Percentiles rank a stretch among this genome's conserved stretches.
These are phyloP conservation scores for Umbellularia californica DNA, from an alignment of 164 flowering plant genomes.

Conservation along the genomic window DNA sequence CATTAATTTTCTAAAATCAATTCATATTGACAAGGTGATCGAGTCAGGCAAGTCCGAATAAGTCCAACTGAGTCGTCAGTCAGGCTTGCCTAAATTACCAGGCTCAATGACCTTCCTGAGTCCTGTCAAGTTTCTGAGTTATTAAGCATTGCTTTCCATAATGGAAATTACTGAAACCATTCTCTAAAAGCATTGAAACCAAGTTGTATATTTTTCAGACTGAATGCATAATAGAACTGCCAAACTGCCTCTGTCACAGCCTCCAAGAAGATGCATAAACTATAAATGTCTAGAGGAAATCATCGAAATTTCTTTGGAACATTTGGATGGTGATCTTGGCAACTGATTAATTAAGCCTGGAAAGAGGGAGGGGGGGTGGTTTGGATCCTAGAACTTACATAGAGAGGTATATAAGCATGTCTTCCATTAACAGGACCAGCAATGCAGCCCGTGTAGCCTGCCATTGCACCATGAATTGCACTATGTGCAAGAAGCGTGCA, in stretches of 20 bases:
- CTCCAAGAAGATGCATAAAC: background rate
- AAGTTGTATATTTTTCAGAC: background rate
- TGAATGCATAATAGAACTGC: background rate
- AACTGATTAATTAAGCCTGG: background rate
- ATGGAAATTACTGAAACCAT: too few species aligned
- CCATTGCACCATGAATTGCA: constrained; percentile 62
- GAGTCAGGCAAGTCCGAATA: too few species aligned
- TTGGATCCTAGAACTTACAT: constrained; percentile 27
- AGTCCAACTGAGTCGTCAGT: too few species aligned
- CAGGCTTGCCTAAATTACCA: too few species aligned
- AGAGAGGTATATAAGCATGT: constrained; percentile 54
- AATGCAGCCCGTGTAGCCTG: constrained; percentile 59
- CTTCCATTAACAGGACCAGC: constrained; percentile 57
- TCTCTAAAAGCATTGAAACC: background rate
- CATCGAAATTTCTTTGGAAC: background rate
- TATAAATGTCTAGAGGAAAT: background rate
- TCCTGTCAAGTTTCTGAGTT: too few species aligned
- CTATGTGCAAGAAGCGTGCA: constrained; percentile 65
- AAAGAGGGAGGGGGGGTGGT: background rate
- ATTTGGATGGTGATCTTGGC: background rate
- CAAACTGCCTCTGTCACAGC: too few species aligned
- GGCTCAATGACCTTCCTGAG: too few species aligned
- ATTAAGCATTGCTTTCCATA: too few species aligned
- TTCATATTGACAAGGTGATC: too few species aligned
- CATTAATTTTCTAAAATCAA: too few species aligned